Evolutionary conservation across 306 rosid genomes (phyloP), one percentile per base, ranked within the genome.

Genomic region (Cucurbita argyrosperma): DNA sequence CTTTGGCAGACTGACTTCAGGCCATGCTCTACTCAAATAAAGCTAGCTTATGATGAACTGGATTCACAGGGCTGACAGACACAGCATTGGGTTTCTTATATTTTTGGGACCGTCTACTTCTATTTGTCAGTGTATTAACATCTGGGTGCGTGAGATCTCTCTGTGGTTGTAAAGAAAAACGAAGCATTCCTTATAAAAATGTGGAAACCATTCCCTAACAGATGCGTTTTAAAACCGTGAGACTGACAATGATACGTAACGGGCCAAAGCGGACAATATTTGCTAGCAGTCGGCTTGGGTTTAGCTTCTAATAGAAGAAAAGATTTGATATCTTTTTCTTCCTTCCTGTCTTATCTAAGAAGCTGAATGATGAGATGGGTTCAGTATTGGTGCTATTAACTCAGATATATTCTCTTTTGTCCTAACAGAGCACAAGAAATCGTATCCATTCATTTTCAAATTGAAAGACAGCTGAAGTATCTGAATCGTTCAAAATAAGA

Each of bases 61-160:
- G 69, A 57, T 79, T 68, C 65, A 77, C 71, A 42, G 64, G 58
- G 62, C 6, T 71, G 61, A 54, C 81, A 82, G 68, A 67, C 81
- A 82, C 63, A 67, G n/a, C 77, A 74, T 21, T 45, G 54, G 59
- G 59, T 50, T 74, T 66, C 61, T 78, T 51, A 56, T 55, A 72
- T 30, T 68, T 74, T 69, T 75, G 52, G 77, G 70, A 50, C 59
- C 77, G 21, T 10, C 71, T 72, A 13, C 42, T 3, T 68, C 6
- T 68, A 39, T 45, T 43, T 45, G 72, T 49, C 40, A 19, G 6
- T 19, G 19, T 67, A 43, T 46, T 6, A 39, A 26, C 37, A 65
- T 19, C 37, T 77, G 80, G 55, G 7, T 68, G 0, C 4, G 30
- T 26, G 30, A 26, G 30, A 26, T 26, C 30, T 2, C 30, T 1